Base-by-base conservation (phyloP, 495 filamentous ascomycete species). In the Xylaria flabelliformis region DNA sequence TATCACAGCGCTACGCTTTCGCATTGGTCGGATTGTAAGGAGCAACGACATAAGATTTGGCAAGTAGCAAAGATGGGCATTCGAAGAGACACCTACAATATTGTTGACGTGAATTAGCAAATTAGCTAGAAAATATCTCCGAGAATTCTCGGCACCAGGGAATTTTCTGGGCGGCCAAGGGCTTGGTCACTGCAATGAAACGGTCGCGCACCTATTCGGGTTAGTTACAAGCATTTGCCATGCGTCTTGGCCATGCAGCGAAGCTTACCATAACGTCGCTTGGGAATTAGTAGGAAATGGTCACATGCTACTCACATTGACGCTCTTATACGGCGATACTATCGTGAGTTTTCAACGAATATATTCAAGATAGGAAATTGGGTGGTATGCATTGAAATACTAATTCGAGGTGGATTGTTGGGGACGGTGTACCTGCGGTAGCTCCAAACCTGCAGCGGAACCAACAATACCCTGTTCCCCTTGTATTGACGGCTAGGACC, bases 131-230 rank as follows among this genome's bases (percentile, higher is more conserved):
- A 19, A 56, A 55, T 69, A 48, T 69, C 41, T 46, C 53, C 67
- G 55, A 69, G 7, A 61, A 21, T 29, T 32, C 67, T 69, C 53
- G 67, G 67, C 67, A 55, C 67, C 67, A 42, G 48, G 55, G 41
- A 36, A 48, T 50, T 61, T 50, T 36, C 9, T 50, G n/a, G 67
- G 56, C 55, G 55, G 67, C 67, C 67, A 69, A 69, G 67, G 15
- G 21, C 41, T 69, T 61, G 67, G 67, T 61, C 55, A 62, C 67
- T 69, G 67, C 67, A 69, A 69, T 69, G 67, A 26, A 62, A 69
- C 67, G 13, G 21, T 32, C 12, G 8, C 53, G 19, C 7, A 55
- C 55, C 29, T 53, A 69, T 42, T 58, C 42, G 39, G 48, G 67
- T 34, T 48, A 69, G 67, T 15, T 15, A 29, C 56, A 59, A 62